Evolutionary conservation across 2,329 filamentous ascomycete genomes (phyloP), one percentile per base, ranked within the genome.

Genomic region (Pseudopyrenochaeta lycopersici): DNA sequence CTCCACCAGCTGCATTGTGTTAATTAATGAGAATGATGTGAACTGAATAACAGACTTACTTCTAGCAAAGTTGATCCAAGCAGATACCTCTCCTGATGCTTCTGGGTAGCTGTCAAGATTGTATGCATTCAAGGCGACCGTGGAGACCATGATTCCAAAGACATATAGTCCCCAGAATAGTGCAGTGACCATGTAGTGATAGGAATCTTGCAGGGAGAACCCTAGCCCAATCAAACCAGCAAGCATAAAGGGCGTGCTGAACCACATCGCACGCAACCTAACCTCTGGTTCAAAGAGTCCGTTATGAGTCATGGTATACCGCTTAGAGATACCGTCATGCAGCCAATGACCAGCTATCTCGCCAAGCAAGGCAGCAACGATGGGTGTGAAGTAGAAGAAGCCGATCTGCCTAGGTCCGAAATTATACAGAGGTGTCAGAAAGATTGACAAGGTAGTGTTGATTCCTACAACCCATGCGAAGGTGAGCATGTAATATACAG

Each of bases 261-360:
- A 33, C 35, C 68, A 74, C 18, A 66, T 52, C 9, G 60, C 62
- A 43, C 51, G 59, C 18, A 75, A 63, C 4, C 71, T 63, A 40
- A 57, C 60, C 52, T 73, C 71, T 2, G 70, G 62, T 11, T 56
- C 12, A 30, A 46, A 51, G 12, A 55, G 11, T 18, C 70, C 69
- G n/a, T 54, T 44, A 43, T 73, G 65, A 4, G 47, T 54, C 2
- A 43, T 33, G 33, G 71, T 66, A 45, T 71, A 71, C 15, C 62
- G 60, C 3, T 40, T 31, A 31, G 52, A 62, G 32, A 68, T 55
- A 40, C 54, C 68, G 40, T 72, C 69, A 43, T 74, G 69, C 53
- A 71, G 65, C 50, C 46, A 74, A 46, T 73, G 66, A 35, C 71
- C 71, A 51, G 62, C 71, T 20, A 68, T 15, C 46, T 70, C 69